These are phyloP conservation scores for Pleoardoris graminearum DNA, from an alignment of 2,329 filamentous ascomycete genomes.

Conservation along the genomic window DNA sequence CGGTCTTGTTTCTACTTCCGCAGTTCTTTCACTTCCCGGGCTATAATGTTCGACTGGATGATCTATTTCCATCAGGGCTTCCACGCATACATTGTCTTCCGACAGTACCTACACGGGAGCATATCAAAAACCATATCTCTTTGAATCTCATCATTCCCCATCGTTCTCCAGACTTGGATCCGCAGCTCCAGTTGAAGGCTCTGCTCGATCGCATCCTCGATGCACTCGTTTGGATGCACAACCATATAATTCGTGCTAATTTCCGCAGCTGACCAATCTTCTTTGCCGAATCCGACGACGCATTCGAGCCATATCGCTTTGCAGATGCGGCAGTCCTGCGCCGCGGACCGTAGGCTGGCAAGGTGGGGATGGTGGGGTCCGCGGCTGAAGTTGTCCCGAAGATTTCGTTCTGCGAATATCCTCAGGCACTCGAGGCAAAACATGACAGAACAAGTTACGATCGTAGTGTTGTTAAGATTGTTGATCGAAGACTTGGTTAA, in stretches of 20 bases:
- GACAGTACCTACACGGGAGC: not conserved
- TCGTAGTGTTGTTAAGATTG: no score
- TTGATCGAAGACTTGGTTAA: no score
- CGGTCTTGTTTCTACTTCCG: no score
- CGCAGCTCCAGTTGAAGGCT: not conserved
- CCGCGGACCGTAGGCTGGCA: not conserved
- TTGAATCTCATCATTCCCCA: slow-evolving; percentile 6
- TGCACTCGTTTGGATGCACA: not conserved
- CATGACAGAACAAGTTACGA: no score
- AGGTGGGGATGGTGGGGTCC: slow-evolving; percentile 2
- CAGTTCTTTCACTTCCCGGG: no score
- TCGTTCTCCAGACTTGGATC: not conserved
- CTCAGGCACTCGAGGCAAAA: no score
- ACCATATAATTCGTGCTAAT: not conserved
- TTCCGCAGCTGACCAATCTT: slow-evolving; percentile 4
- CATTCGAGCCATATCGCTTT: slow-evolving; percentile 13
- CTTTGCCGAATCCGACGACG: slow-evolving; percentile 7
- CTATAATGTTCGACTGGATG: not conserved
- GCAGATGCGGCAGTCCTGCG: slow-evolving; percentile 6
- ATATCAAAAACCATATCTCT: slow-evolving; percentile 5
- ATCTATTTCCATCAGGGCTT: not conserved
- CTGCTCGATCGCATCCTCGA: not conserved
- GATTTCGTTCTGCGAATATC: no score
- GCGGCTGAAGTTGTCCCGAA: no score
- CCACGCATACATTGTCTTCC: not conserved